These are phyloP conservation scores for Ambrosia artemisiifolia DNA, from an alignment of 129 eudicot genomes.

Conservation along the genomic window DNA sequence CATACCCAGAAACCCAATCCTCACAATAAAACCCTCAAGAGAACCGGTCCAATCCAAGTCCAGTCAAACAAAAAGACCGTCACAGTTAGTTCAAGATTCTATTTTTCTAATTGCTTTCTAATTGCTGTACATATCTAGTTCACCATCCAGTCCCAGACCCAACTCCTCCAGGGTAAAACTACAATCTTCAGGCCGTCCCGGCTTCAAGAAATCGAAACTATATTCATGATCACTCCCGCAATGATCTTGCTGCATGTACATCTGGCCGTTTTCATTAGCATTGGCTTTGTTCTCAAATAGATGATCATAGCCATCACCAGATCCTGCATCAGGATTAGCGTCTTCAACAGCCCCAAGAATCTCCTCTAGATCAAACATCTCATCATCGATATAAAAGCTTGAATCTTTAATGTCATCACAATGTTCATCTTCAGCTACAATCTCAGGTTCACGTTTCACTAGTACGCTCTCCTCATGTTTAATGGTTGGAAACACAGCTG, in stretches of 20 bases:
- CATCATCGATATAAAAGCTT: constrained; percentile 34
- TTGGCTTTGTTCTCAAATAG: not conserved
- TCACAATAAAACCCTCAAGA: constrained; percentile 6
- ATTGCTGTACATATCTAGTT: constrained; percentile 2
- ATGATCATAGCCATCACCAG: not conserved
- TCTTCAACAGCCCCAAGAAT: constrained; percentile 22
- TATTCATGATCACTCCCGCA: constrained; percentile 11
- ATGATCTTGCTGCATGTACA: constrained; percentile 14
- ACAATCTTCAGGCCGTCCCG: constrained; percentile 55
- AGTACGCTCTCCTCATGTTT: not conserved
- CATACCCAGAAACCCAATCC: constrained; percentile 17
- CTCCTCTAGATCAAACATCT: constrained; percentile 65
- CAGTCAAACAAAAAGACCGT: not conserved
- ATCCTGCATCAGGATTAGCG: not conserved
- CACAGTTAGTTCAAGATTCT: constrained; percentile 14
- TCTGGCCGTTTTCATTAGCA: not conserved
- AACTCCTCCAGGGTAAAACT: constrained; percentile 41
- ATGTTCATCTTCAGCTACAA: constrained; percentile 15
- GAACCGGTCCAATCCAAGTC: constrained; percentile 11
- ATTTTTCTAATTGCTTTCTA: too few relatives aligned
- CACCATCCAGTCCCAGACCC: constrained; percentile 29
- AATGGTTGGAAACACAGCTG: not conserved
- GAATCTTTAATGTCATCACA: not conserved
- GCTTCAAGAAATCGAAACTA: constrained; percentile 51
- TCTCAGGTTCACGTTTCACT: not conserved